phyloP scores from a whole-genome alignment of 2,329 filamentous ascomycete species.

The Paecilomyces formosus region DNA sequence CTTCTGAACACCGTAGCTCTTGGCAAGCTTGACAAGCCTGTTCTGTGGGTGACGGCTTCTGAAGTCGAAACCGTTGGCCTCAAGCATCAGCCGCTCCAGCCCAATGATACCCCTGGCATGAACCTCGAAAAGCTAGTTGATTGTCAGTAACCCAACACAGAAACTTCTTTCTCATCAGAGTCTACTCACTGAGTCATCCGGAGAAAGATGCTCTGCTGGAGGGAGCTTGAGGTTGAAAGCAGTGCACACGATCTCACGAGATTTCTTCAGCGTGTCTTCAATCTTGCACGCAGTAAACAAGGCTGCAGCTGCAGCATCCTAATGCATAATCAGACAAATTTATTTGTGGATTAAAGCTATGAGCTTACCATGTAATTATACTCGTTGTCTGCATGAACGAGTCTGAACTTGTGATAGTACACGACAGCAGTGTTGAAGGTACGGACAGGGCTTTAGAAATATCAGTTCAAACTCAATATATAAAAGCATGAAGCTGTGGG shows the following conservation, averaged over 20 bases:
- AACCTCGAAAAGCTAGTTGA: conserved; percentile 65
- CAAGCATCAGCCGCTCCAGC: conserved; percentile 85
- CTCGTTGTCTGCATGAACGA: conserved; percentile 75
- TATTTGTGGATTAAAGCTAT: not conserved
- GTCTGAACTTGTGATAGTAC: conserved; percentile 89
- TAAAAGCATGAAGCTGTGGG: not conserved
- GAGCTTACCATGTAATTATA: conserved; percentile 61
- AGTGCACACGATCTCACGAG: conserved; percentile 82
- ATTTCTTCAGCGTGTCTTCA: conserved; percentile 97
- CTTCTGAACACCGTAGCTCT: conserved; percentile 49
- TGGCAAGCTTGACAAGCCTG: conserved; percentile 70
- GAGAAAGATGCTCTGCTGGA: conserved; percentile 59
- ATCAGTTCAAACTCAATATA: conserved; percentile 4
- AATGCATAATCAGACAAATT: conserved; percentile 10
- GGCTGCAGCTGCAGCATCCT: conserved; percentile 80
- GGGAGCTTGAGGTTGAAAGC: conserved; percentile 75
- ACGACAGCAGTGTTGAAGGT: conserved; percentile 88
- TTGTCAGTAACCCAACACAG: not conserved
- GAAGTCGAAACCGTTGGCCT: conserved; percentile 90
- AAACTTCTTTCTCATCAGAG: not conserved
- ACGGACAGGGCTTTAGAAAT: conserved; percentile 60
- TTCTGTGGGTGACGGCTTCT: conserved; percentile 82
- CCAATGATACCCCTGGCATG: conserved; percentile 77
- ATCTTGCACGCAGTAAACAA: conserved; percentile 94
- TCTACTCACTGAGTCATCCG: conserved; percentile 68